A percentile compares a stretch with the other conserved stretches of the same genome.
These are phyloP conservation scores for Artemisia annua DNA, from an alignment of 129 eudicot species.

Conservation along the genomic window DNA sequence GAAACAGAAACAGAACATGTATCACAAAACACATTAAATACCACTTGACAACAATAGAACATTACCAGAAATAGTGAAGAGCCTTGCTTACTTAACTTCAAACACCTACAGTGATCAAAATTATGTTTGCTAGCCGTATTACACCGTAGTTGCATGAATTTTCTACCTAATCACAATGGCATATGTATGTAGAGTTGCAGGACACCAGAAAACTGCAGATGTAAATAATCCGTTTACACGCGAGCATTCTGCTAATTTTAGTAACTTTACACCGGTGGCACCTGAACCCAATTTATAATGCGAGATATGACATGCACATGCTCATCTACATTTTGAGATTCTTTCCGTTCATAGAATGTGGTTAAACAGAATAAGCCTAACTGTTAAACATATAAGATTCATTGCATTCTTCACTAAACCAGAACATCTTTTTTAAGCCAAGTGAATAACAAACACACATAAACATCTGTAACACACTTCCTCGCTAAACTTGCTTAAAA, in stretches of 20 bases:
- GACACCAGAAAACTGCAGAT: neutral
- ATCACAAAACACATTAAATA: neutral
- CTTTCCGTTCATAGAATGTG: too few species aligned
- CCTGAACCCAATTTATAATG: too few species aligned
- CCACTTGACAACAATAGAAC: neutral
- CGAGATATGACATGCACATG: too few species aligned
- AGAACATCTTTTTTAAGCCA: too few species aligned
- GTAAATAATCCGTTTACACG: neutral
- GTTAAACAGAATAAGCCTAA: neutral
- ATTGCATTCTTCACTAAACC: neutral
- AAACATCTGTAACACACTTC: conserved; percentile 1
- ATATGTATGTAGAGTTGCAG: neutral
- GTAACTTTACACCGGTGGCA: too few species aligned
- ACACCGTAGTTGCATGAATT: conserved; percentile 13
- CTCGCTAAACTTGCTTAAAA: conserved; percentile 4
- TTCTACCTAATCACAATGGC: conserved; percentile 2
- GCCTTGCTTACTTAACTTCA: conserved; percentile 81
- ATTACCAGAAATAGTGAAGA: conserved; percentile 61
- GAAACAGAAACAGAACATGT: conserved; percentile 28
- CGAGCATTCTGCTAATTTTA: neutral
- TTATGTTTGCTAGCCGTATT: conserved; percentile 1
- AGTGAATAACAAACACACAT: conserved; percentile 4
- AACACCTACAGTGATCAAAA: conserved; percentile 45
- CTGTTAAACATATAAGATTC: neutral
- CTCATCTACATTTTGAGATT: too few species aligned